Percentiles rank a stretch among this genome's conserved stretches.
These are phyloP conservation scores for Rhizophagus clarus DNA, from an alignment of 192 early-diverging fungal species.

Conservation along the genomic window DNA sequence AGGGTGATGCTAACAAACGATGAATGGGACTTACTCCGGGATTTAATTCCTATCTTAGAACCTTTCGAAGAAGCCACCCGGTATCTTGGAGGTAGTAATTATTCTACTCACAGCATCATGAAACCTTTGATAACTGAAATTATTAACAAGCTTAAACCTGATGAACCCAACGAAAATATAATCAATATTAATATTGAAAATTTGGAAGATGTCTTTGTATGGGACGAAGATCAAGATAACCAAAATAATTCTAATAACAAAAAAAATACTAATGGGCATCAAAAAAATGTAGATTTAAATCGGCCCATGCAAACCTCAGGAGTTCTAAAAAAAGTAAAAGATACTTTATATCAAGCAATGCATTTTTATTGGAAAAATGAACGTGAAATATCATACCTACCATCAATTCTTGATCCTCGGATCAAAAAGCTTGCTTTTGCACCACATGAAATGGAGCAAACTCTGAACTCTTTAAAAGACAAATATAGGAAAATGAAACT, in stretches of 20 bases:
- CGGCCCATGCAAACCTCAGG: neutral
- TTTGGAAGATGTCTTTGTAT: no score
- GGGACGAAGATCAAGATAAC: no score
- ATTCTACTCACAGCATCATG: neutral
- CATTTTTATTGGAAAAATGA: no score
- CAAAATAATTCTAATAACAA: no score
- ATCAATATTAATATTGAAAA: no score
- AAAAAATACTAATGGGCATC: neutral
- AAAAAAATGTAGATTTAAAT: neutral
- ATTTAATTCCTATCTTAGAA: neutral
- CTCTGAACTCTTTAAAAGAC: no score
- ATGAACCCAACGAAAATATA: neutral
- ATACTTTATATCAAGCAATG: no score
- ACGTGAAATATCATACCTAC: no score
- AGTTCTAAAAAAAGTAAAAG: neutral
- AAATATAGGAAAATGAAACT: no score
- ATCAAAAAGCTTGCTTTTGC: constrained; percentile 1
- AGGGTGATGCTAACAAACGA: neutral
- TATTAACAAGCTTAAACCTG: neutral
- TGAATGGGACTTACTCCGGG: neutral
- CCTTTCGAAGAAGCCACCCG: neutral
- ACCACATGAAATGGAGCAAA: neutral
- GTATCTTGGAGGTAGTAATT: neutral
- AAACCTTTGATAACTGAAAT: neutral
- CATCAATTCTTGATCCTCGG: neutral